A percentile compares a stretch with the other conserved stretches of the same genome.
phyloP scores from a whole-genome alignment of 2,329 filamentous ascomycete genomes.

The Acephala macrosclerotiorum region DNA sequence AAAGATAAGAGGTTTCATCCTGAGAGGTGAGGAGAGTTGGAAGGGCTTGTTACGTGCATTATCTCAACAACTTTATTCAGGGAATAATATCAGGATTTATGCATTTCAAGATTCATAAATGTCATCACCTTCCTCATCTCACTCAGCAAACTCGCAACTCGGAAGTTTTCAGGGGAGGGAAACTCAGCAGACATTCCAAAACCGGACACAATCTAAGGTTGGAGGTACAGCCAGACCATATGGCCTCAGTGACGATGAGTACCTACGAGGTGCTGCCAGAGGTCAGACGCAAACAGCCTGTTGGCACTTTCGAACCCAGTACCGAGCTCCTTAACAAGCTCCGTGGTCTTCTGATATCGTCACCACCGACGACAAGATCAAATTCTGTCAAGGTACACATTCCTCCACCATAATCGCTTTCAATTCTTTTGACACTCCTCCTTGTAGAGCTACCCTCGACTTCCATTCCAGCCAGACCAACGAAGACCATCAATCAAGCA shows the following conservation, averaged over 20 bases:
- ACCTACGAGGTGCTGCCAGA: background rate
- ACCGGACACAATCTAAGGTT: background rate
- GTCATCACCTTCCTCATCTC: background rate
- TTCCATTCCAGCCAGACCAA: conserved; percentile 12
- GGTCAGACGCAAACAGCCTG: conserved; percentile 13
- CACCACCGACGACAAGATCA: background rate
- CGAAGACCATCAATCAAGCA: background rate
- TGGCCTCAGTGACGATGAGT: conserved; percentile 11
- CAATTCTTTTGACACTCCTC: background rate
- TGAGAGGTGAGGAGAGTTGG: background rate
- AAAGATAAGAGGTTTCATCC: conserved; percentile 1
- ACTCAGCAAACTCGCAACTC: background rate
- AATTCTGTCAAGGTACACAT: background rate
- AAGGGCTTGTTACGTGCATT: background rate
- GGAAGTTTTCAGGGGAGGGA: background rate
- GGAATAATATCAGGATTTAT: background rate
- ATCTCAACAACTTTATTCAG: background rate
- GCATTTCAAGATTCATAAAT: background rate
- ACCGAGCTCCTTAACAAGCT: conserved; percentile 4
- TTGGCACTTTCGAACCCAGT: conserved; percentile 14
- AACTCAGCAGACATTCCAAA: background rate
- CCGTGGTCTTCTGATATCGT: background rate
- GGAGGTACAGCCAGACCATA: background rate
- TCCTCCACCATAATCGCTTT: background rate
- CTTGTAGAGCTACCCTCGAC: background rate